Evolutionary conservation across 306 rosid species (phyloP).

Genomic region (Trifolium subterraneum): DNA sequence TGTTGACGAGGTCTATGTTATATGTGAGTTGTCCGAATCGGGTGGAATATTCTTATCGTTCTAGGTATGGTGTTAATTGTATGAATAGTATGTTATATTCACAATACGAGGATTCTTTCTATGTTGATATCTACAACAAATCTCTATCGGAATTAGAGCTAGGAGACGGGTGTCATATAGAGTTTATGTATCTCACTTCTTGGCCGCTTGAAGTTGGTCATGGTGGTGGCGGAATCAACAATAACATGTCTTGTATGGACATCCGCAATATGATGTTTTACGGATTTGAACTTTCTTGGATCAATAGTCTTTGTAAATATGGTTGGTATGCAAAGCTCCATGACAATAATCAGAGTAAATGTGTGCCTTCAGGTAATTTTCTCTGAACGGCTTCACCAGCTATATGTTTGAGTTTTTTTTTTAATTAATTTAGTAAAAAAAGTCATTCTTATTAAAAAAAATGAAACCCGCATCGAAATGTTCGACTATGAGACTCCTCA

Average conservation of each 20-base stretch:
- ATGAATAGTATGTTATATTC: neutral
- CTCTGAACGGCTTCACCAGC: too few relatives aligned
- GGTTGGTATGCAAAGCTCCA: too few relatives aligned
- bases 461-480: too few relatives aligned
- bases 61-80: neutral
- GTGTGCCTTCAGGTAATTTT: too few relatives aligned
- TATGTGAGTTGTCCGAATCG: neutral
- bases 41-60: neutral
- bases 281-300: constrained; percentile 22
- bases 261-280: neutral
- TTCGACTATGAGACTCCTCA: too few relatives aligned
- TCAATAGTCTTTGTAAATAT: neutral
- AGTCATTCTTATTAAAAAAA: too few relatives aligned
- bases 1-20: neutral
- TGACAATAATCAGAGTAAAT: too few relatives aligned
- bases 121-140: neutral
- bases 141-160: neutral
- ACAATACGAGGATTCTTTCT: neutral
- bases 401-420: too few relatives aligned
- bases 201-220: neutral
- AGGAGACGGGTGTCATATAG: neutral
- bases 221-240: neutral
- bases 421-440: too few relatives aligned
- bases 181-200: constrained; percentile 6
- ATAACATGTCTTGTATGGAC: neutral